phyloP scores from a whole-genome alignment of 352 stramenopile genomes.

The Phytophthora melonis region DNA sequence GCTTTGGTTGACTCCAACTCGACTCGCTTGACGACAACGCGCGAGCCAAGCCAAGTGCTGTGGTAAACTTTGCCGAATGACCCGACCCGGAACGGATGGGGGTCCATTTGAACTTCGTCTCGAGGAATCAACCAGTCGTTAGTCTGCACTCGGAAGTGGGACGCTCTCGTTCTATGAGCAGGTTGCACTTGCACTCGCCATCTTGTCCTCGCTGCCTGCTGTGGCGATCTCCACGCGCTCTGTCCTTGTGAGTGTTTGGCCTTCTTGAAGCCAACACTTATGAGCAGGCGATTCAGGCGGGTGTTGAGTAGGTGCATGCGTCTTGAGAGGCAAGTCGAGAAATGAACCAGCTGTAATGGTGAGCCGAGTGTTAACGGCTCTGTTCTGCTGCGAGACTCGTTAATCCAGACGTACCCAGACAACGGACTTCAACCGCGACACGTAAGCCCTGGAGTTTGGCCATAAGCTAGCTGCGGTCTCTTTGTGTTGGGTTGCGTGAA shows the following conservation, averaged over 20 bases:
- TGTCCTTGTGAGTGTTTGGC: conserved; percentile 9
- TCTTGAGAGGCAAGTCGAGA: neutral
- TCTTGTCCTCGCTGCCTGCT: neutral
- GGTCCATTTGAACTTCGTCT: conserved; percentile 1
- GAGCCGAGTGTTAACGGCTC: neutral
- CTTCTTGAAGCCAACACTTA: conserved; percentile 11
- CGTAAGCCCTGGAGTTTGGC: neutral
- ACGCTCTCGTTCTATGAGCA: neutral
- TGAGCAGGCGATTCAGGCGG: conserved; percentile 6
- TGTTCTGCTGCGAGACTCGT: conserved; percentile 1
- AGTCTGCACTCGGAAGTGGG: neutral
- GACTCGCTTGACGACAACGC: conserved; percentile 16
- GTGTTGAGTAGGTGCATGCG: conserved; percentile 23
- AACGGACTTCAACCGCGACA: neutral
- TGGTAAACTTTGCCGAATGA: conserved; percentile 17
- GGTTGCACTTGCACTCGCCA: conserved; percentile 16
- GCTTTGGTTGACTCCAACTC: neutral
- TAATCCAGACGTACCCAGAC: neutral
- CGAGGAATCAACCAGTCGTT: conserved; percentile 7
- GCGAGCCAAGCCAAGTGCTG: conserved; percentile 11
- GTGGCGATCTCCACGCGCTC: neutral
- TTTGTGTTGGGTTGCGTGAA: neutral
- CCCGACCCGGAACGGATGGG: conserved; percentile 10
- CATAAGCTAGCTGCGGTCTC: neutral
- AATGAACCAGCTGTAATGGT: conserved; percentile 2